These are phyloP conservation scores for Allomyces macrogynus DNA, from an alignment of 192 early-diverging fungal genomes.

Conservation along the genomic window DNA sequence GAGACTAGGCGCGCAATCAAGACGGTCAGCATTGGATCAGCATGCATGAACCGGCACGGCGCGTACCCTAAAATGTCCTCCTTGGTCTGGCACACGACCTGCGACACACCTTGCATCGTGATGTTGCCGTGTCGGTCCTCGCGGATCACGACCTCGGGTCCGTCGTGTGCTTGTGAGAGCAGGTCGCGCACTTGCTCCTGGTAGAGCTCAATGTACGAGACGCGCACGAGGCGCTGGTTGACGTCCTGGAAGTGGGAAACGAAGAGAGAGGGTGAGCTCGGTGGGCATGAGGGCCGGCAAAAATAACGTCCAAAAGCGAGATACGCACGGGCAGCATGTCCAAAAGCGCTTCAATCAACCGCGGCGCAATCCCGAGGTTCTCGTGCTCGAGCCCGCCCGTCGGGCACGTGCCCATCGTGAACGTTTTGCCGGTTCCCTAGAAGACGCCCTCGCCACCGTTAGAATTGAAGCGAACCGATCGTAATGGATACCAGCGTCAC, in stretches of 20 bases:
- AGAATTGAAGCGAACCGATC: too few species aligned
- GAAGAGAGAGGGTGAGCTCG: slow-evolving; percentile 22
- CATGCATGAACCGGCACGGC: too few species aligned
- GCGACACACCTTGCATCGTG: slow-evolving; percentile 42
- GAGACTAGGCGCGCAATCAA: slow-evolving; percentile 3
- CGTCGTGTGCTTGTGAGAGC: slow-evolving; percentile 21
- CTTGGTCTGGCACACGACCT: slow-evolving; percentile 38
- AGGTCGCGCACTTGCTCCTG: slow-evolving; percentile 80
- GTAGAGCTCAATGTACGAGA: slow-evolving; percentile 86
- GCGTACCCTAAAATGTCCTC: slow-evolving; percentile 27
- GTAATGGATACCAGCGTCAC: too few species aligned
- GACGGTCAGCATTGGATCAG: too few species aligned
- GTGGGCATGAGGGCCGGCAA: neutral
- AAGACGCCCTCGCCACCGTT: neutral
- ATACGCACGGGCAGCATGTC: slow-evolving; percentile 18
- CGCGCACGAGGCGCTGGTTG: slow-evolving; percentile 33
- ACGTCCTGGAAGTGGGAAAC: slow-evolving; percentile 29
- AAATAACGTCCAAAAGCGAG: neutral
- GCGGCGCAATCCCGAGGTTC: slow-evolving; percentile 26
- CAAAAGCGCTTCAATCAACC: slow-evolving; percentile 35
- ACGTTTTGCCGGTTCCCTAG: slow-evolving; percentile 44
- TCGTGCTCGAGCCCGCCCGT: slow-evolving; percentile 51
- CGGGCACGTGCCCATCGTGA: slow-evolving; percentile 61
- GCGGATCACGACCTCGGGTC: slow-evolving; percentile 34
- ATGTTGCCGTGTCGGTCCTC: slow-evolving; percentile 47